Evolutionary conservation across 1,284 basidiomycete genomes (phyloP).

Genomic region (Cryptococcus hybrid): DNA sequence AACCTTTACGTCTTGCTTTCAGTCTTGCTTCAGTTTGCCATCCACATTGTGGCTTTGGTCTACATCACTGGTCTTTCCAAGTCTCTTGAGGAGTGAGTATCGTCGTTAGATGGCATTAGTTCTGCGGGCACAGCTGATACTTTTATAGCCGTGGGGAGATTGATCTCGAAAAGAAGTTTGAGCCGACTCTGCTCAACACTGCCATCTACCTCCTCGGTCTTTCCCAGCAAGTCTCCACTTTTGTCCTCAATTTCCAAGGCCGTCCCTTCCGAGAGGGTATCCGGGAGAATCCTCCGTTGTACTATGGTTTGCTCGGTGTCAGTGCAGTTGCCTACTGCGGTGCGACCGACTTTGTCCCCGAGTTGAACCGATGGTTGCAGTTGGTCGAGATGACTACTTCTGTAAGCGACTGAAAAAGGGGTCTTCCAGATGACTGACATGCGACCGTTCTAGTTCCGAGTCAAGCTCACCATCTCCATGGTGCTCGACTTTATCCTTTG

Average conservation of each 20-base stretch:
- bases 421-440: not conserved
- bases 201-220: constrained; percentile 91
- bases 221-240: constrained; percentile 94
- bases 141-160: constrained; percentile 66
- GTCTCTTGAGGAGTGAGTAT: constrained; percentile 68
- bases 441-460: constrained; percentile 63
- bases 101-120: constrained; percentile 31
- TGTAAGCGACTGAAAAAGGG: constrained; percentile 54
- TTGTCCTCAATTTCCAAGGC: constrained; percentile 96
- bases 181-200: constrained; percentile 87
- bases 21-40: constrained; percentile 83
- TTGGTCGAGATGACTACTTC: constrained; percentile 81
- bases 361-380: constrained; percentile 95
- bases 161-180: constrained; percentile 91
- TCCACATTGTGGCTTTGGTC: constrained; percentile 82
- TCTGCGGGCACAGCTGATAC: constrained; percentile 57
- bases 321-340: constrained; percentile 88
- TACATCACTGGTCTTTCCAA: constrained; percentile 87
- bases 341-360: constrained; percentile 88
- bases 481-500: constrained; percentile 84
- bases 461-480: constrained; percentile 76
- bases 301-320: constrained; percentile 83
- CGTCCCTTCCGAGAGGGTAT: constrained; percentile 96
- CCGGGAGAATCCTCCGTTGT: constrained; percentile 86
- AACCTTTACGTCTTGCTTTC: constrained; percentile 90